phyloP scores from a whole-genome alignment of 2,329 filamentous ascomycete genomes.

The Claviceps sp. region DNA sequence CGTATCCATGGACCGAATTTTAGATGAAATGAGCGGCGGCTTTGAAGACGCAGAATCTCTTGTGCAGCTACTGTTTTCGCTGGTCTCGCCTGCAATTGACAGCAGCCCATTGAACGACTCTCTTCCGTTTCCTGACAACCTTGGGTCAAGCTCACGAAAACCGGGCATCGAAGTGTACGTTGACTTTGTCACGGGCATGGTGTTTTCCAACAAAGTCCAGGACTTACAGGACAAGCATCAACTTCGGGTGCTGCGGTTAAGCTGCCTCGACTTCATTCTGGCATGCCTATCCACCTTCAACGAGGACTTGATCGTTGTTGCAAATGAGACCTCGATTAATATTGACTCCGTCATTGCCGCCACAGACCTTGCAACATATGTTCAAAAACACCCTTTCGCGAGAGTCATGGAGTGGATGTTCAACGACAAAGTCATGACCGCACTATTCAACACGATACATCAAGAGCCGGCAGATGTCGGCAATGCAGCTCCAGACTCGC shows the following conservation, averaged over 20 bases:
- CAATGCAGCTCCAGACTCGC: slow-evolving; percentile 61
- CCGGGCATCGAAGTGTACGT: slow-evolving; percentile 86
- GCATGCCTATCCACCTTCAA: slow-evolving; percentile 79
- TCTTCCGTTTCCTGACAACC: slow-evolving; percentile 73
- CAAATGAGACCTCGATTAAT: slow-evolving; percentile 61
- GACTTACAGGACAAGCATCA: slow-evolving; percentile 56
- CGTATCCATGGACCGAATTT: slow-evolving; percentile 47
- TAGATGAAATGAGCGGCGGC: slow-evolving; percentile 60
- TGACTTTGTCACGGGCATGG: slow-evolving; percentile 74
- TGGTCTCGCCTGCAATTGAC: slow-evolving; percentile 53
- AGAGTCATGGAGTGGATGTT: slow-evolving; percentile 98
- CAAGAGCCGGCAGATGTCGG: slow-evolving; percentile 62
- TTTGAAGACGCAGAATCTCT: slow-evolving; percentile 83
- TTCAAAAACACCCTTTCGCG: slow-evolving; percentile 80
- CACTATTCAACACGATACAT: slow-evolving; percentile 66
- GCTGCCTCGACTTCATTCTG: slow-evolving; percentile 72
- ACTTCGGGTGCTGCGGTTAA: slow-evolving; percentile 58
- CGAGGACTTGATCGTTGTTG: slow-evolving; percentile 78
- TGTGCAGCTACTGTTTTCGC: slow-evolving; percentile 58
- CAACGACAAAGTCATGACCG: slow-evolving; percentile 73
- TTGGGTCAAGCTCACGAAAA: slow-evolving; percentile 61
- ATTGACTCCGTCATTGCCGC: slow-evolving; percentile 65
- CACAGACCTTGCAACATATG: slow-evolving; percentile 65
- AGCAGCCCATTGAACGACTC: slow-evolving; percentile 54
- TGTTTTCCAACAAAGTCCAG: slow-evolving; percentile 54